Percentiles rank a stretch among this genome's conserved stretches.
phyloP scores from a whole-genome alignment of 306 rosid species.

The Mimosa bimucronata region DNA sequence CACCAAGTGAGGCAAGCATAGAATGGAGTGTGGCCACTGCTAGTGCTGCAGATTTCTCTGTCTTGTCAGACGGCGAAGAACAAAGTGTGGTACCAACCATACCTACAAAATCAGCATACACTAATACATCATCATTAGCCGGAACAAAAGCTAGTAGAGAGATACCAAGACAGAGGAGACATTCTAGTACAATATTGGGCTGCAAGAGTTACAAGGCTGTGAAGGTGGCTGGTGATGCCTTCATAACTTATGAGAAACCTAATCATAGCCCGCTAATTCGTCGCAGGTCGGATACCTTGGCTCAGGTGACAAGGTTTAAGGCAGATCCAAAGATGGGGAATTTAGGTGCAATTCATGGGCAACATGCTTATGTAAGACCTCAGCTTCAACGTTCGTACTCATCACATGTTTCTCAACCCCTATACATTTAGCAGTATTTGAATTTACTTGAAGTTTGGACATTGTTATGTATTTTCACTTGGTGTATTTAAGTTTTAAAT shows the following conservation, averaged over 20 bases:
- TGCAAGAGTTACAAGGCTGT: constrained; percentile 84
- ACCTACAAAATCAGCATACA: constrained; percentile 26
- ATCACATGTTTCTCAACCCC: constrained; percentile 55
- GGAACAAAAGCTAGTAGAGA: constrained; percentile 46
- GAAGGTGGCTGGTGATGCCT: constrained; percentile 68
- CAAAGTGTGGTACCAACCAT: constrained; percentile 42
- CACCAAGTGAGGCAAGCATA: constrained; percentile 95
- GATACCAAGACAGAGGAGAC: constrained; percentile 43
- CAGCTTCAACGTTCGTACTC: constrained; percentile 51
- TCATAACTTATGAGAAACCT: constrained; percentile 50
- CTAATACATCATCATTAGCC: neutral
- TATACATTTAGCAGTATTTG: constrained; percentile 46
- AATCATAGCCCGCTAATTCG: constrained; percentile 34
- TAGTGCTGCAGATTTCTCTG: constrained; percentile 71
- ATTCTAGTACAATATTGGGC: constrained; percentile 53
- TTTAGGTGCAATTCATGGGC: constrained; percentile 52
- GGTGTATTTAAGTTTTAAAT: neutral
- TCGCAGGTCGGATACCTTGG: constrained; percentile 41
- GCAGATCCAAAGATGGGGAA: constrained; percentile 54
- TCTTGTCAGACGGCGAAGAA: constrained; percentile 74
- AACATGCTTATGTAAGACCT: constrained; percentile 46
- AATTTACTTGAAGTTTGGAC: neutral
- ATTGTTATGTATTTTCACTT: constrained; percentile 18
- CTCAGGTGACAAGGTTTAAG: constrained; percentile 57
- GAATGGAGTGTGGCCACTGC: constrained; percentile 96